Percentiles rank a stretch among this genome's conserved stretches.
These are phyloP conservation scores for Aspergillus ruber DNA, from an alignment of 2,329 filamentous ascomycete genomes.

Conservation along the genomic window DNA sequence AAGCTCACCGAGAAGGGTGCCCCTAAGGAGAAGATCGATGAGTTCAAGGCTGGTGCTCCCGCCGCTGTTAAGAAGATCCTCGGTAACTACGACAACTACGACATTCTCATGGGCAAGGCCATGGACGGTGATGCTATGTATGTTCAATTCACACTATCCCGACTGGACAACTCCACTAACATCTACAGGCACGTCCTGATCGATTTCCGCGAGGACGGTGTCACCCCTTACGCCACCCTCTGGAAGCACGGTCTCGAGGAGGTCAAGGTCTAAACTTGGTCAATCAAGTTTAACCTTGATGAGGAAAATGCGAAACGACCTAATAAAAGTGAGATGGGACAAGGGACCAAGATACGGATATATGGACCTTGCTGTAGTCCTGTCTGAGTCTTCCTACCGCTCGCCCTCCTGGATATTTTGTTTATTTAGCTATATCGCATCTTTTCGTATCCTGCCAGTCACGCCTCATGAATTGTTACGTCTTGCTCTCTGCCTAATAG, in stretches of 20 bases:
- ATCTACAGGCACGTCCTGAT: slow-evolving; percentile 69
- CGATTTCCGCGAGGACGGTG: slow-evolving; percentile 95
- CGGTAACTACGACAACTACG: slow-evolving; percentile 91
- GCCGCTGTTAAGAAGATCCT: slow-evolving; percentile 76
- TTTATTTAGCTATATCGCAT: slow-evolving; percentile 8
- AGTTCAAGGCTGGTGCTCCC: slow-evolving; percentile 71
- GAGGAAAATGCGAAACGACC: neutral
- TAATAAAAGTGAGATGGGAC: slow-evolving; percentile 12
- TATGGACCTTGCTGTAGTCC: neutral
- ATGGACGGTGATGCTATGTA: slow-evolving; percentile 95
- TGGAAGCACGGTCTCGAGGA: slow-evolving; percentile 92
- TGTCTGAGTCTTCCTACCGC: neutral
- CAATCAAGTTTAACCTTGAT: slow-evolving; percentile 5
- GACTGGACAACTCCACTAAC: neutral
- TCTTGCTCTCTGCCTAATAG: slow-evolving; percentile 1
- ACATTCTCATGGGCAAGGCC: slow-evolving; percentile 86
- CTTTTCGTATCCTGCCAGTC: slow-evolving; percentile 25
- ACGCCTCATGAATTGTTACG: slow-evolving; percentile 32
- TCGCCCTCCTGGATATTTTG: neutral
- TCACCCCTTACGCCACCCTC: slow-evolving; percentile 80
- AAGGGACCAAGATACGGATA: slow-evolving; percentile 1
- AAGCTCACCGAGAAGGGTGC: slow-evolving; percentile 59
- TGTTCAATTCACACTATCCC: slow-evolving; percentile 32
- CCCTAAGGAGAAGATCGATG: slow-evolving; percentile 60
- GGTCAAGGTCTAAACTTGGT: slow-evolving; percentile 72